Percentiles rank a stretch among this genome's conserved stretches.
phyloP scores from a whole-genome alignment of 139 green algal species.

The Micractinium sp. region DNA sequence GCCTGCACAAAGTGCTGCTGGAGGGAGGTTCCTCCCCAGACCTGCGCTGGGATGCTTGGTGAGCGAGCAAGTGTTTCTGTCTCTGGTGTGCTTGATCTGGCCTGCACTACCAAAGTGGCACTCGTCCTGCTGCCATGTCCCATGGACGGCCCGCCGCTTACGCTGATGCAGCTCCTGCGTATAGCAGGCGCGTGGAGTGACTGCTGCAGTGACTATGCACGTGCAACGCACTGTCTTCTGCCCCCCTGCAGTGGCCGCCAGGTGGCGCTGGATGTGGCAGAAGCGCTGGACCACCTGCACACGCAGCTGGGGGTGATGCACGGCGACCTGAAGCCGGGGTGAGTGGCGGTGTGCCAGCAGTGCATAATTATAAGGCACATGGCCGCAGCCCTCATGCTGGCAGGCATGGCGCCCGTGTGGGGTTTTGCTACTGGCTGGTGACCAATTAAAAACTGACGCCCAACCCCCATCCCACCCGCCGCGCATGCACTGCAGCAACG shows the following conservation, averaged over 20 bases:
- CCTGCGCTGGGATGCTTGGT: not conserved
- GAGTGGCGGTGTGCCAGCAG: not conserved
- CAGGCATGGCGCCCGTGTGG: too few relatives aligned
- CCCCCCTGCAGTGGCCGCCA: not conserved
- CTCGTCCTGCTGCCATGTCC: too few relatives aligned
- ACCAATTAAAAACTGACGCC: too few relatives aligned
- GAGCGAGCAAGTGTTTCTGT: not conserved
- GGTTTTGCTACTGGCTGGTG: not conserved
- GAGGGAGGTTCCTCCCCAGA: not conserved
- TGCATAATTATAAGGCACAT: too few relatives aligned
- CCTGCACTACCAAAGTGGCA: too few relatives aligned
- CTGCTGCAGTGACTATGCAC: too few relatives aligned
- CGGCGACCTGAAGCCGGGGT: not conserved
- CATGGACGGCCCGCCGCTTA: too few relatives aligned
- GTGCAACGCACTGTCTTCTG: too few relatives aligned
- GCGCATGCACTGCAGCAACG: not conserved
- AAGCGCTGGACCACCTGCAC: constrained; percentile 4
- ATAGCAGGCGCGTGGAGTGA: too few relatives aligned
- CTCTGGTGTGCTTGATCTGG: too few relatives aligned
- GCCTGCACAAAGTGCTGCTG: not conserved
- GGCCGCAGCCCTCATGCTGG: too few relatives aligned
- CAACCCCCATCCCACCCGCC: not conserved
- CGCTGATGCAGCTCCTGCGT: too few relatives aligned
- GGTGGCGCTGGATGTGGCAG: not conserved
- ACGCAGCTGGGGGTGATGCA: not conserved